phyloP scores from a whole-genome alignment of 345 rosid species.

The Hibiscus mutabilis region DNA sequence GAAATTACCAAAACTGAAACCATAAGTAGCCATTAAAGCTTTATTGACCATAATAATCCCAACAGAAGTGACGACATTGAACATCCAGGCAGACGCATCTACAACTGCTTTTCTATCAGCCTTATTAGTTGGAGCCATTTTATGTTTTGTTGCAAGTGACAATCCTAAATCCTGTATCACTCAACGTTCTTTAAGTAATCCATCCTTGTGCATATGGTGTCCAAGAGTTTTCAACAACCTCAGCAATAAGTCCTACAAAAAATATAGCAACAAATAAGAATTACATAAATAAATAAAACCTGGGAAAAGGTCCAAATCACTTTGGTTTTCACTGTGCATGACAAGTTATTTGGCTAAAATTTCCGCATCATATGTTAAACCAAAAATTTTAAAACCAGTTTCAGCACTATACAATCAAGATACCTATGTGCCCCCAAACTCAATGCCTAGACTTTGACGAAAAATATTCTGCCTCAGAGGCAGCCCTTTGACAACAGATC shows the following conservation, averaged over 20 bases:
- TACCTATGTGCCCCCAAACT: background rate
- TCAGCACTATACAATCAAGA: background rate
- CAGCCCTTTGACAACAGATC: background rate
- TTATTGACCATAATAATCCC: slow-evolving; percentile 94
- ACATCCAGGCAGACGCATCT: slow-evolving; percentile 98
- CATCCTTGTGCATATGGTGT: slow-evolving; percentile 14
- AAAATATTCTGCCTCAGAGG: background rate
- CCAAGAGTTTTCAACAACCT: background rate
- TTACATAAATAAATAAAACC: background rate
- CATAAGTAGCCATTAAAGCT: slow-evolving; percentile 96
- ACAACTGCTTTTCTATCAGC: slow-evolving; percentile 77
- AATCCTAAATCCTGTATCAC: slow-evolving; percentile 9
- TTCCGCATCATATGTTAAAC: background rate
- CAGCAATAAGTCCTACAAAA: background rate
- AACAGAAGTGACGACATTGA: slow-evolving; percentile 97
- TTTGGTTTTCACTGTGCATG: background rate
- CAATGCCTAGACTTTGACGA: background rate
- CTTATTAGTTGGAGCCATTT: slow-evolving; percentile 70
- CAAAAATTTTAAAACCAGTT: background rate
- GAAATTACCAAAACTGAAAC: slow-evolving; percentile 81
- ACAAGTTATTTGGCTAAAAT: background rate
- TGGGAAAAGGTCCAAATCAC: background rate
- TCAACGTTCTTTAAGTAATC: slow-evolving; percentile 1
- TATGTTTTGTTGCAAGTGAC: slow-evolving; percentile 13
- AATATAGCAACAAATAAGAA: background rate